Base-by-base conservation (phyloP, 176 grass and related monocot species). In the Puccinellia tenuiflora region DNA sequence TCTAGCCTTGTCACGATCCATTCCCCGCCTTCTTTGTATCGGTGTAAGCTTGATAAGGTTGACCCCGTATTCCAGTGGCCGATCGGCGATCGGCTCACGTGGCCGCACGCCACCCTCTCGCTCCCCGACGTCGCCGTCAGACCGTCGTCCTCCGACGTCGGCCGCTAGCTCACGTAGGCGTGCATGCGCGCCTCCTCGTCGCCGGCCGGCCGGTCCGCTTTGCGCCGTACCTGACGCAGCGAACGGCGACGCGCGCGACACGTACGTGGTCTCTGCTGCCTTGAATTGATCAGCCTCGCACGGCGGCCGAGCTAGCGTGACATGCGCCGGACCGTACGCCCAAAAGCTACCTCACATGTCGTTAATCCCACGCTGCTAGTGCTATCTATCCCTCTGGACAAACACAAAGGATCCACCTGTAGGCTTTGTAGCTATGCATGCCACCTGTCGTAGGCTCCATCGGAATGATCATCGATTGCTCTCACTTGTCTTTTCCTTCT, bases 281-380 rank as follows among this genome's bases (percentile, higher is more conserved):
- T 61, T 65, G 54, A 33, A 65, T 47, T n/a, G 16, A 16, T 7
- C 65, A 20, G 12, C 4, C 43, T 3, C 29, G 51, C 66, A 35
- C 81, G 13, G 53, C 68, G 2, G 13, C 17, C 76, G 73, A 89
- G 62, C 62, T 71, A 89, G 73, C 63, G 78, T 81, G 88, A 86
- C 88, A 63, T 63, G 83, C 47, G 53, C 78, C 83, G 33, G 77
- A 81, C 88, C 53, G 78, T 81, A 78, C 83, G 22, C 63, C 39
- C 31, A 30, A 28, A 83, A 61, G 21, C 12, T 69, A 68, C 17
- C 28, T 55, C 20, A 16, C 30, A 35, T 42, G 39, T 17, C 2
- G 21, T 24, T 48, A 17, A 48, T 51, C 48, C 48, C 15, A 51
- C 52, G n/a, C n/a, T n/a, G n/a, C n/a, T n/a, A n/a, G n/a, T n/a